These are phyloP conservation scores for Aspergillus sp. DNA, from an alignment of 2,329 filamentous ascomycete genomes.

Conservation along the genomic window DNA sequence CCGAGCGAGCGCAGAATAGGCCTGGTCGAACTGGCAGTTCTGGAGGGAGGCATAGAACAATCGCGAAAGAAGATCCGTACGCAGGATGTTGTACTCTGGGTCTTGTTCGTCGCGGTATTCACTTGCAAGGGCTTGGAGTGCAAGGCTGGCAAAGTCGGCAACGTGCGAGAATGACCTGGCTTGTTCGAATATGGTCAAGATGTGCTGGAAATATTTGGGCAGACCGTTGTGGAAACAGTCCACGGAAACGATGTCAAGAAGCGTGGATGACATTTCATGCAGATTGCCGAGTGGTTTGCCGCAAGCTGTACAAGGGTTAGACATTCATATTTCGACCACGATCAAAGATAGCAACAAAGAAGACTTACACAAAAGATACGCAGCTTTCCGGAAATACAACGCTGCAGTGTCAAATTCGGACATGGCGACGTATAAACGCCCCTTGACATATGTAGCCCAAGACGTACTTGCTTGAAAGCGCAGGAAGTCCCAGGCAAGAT, in stretches of 20 bases:
- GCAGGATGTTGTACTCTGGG: slow-evolving; percentile 42
- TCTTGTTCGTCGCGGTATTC: slow-evolving; percentile 31
- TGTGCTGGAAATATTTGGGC: slow-evolving; percentile 81
- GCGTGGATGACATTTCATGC: slow-evolving; percentile 51
- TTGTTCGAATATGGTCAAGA: slow-evolving; percentile 77
- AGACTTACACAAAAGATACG: slow-evolving; percentile 73
- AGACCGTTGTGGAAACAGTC: slow-evolving; percentile 67
- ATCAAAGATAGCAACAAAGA: background rate
- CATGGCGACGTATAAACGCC: slow-evolving; percentile 70
- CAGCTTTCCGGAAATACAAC: slow-evolving; percentile 75
- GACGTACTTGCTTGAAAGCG: slow-evolving; percentile 57
- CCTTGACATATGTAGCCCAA: slow-evolving; percentile 76
- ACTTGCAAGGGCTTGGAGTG: slow-evolving; percentile 60
- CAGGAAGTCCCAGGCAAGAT: slow-evolving; percentile 65
- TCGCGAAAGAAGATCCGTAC: slow-evolving; percentile 73
- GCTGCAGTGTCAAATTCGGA: slow-evolving; percentile 73
- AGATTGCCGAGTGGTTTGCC: slow-evolving; percentile 45
- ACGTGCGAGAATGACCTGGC: slow-evolving; percentile 75
- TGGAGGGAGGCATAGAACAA: slow-evolving; percentile 80
- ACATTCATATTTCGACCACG: background rate
- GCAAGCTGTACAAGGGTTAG: slow-evolving; percentile 34
- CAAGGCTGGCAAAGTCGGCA: slow-evolving; percentile 75
- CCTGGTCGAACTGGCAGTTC: slow-evolving; percentile 75
- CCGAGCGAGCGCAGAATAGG: slow-evolving; percentile 73
- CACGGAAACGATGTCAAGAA: slow-evolving; percentile 74